Evolutionary conservation across 2,329 filamentous ascomycete genomes (phyloP).

Genomic region (Talaromyces sp.): DNA sequence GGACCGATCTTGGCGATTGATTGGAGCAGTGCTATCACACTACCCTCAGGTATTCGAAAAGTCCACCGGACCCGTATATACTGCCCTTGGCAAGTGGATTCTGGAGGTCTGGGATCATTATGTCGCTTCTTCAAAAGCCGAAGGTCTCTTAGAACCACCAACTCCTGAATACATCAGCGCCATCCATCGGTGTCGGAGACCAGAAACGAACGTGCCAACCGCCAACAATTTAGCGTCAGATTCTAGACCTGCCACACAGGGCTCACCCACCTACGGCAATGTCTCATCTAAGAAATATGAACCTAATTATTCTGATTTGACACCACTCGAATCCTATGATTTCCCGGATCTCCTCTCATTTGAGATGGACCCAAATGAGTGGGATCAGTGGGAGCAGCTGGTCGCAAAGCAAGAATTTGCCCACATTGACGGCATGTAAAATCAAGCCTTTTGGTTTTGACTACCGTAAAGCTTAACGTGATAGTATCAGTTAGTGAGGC

Average conservation of each 20-base stretch:
- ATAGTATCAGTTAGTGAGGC: background rate
- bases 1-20: slow-evolving; percentile 19
- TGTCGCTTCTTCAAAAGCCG: slow-evolving; percentile 15
- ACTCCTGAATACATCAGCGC: background rate
- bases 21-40: background rate
- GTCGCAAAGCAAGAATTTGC: slow-evolving; percentile 12
- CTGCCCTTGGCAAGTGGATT: slow-evolving; percentile 24
- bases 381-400: slow-evolving; percentile 26
- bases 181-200: background rate
- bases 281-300: background rate
- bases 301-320: background rate
- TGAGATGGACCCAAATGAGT: slow-evolving; percentile 23
- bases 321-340: background rate
- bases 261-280: background rate
- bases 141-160: slow-evolving; percentile 1
- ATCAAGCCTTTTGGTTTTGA: background rate
- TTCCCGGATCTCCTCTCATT: slow-evolving; percentile 21
- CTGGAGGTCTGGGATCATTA: slow-evolving; percentile 23
- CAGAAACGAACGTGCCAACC: background rate
- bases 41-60: background rate
- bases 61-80: slow-evolving; percentile 18
- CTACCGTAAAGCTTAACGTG: background rate
- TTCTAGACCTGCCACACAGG: background rate
- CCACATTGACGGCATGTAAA: background rate
- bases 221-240: background rate